Conservation (phyloP, 1,139 yeast species). For the Nakaseomyces bracarensis region DNA sequence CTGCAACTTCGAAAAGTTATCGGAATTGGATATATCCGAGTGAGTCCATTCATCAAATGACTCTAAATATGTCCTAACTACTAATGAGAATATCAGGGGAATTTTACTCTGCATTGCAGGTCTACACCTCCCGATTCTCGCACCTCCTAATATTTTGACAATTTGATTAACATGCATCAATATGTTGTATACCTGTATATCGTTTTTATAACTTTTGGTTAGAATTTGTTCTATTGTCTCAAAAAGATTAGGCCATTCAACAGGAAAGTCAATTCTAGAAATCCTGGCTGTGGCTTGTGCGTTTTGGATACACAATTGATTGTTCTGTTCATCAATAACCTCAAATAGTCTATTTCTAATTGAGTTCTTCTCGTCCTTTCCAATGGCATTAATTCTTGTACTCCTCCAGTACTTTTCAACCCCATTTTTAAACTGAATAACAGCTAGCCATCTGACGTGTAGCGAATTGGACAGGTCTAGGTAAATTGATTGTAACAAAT, state of each 20-base stretch:
- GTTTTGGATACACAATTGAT: constrained; percentile 68
- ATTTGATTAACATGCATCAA: constrained; percentile 66
- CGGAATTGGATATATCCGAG: constrained; percentile 27
- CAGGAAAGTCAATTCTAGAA: constrained; percentile 77
- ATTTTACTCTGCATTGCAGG: constrained; percentile 69
- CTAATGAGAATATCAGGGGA: constrained; percentile 49
- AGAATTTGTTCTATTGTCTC: constrained; percentile 52
- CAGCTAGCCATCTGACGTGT: constrained; percentile 75
- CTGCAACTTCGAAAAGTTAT: constrained; percentile 38
- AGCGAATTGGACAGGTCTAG: constrained; percentile 48
- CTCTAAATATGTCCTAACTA: constrained; percentile 50
- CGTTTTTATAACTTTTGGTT: constrained; percentile 35
- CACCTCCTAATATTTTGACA: constrained; percentile 62
- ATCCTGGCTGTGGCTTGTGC: constrained; percentile 76
- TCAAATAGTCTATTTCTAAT: constrained; percentile 55
- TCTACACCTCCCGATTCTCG: constrained; percentile 75
- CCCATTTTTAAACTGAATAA: constrained; percentile 83
- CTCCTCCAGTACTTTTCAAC: constrained; percentile 77
- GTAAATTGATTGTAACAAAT: constrained; percentile 51
- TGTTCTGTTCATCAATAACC: constrained; percentile 58
- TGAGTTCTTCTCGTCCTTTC: constrained; percentile 57
- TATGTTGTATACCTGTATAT: constrained; percentile 51
- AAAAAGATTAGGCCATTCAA: constrained; percentile 74
- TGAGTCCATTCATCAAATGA: constrained; percentile 58
- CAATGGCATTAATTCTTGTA: constrained; percentile 47